phyloP scores from a whole-genome alignment of 2,329 filamentous ascomycete species.

The Hypomyces perniciosus region DNA sequence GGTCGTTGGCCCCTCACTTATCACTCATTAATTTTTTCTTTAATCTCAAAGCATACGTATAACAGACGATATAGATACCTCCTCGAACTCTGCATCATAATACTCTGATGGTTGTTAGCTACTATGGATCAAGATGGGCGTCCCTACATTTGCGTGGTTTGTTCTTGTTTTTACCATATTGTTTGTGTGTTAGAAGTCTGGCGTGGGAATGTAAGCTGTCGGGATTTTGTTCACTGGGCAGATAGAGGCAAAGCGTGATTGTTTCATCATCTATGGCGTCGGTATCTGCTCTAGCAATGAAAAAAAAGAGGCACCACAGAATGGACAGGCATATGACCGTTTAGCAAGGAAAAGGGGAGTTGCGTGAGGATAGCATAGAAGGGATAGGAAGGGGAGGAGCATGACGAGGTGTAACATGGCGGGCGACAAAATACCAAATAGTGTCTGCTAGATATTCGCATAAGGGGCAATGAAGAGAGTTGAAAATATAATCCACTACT shows the following conservation, averaged over 20 bases:
- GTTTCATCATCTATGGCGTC: slow-evolving; percentile 15
- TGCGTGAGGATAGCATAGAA: neutral
- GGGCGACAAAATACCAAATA: neutral
- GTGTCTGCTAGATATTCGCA: neutral
- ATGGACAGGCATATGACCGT: slow-evolving; percentile 8
- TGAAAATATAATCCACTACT: neutral
- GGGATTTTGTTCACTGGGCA: neutral
- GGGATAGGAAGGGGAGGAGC: neutral
- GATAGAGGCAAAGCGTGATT: slow-evolving; percentile 29
- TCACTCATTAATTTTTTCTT: neutral
- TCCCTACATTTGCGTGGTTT: slow-evolving; percentile 9
- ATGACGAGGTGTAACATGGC: neutral
- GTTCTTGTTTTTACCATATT: slow-evolving; percentile 12
- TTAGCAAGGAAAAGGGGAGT: slow-evolving; percentile 2
- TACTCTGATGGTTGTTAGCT: slow-evolving; percentile 8
- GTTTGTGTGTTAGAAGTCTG: slow-evolving; percentile 5
- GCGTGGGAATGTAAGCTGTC: neutral
- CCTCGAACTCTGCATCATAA: slow-evolving; percentile 9
- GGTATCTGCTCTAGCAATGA: slow-evolving; percentile 10
- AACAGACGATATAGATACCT: slow-evolving; percentile 4
- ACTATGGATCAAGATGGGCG: neutral
- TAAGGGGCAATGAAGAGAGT: neutral
- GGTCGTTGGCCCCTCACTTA: slow-evolving; percentile 1
- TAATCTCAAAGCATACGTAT: slow-evolving; percentile 1
- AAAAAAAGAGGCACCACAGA: slow-evolving; percentile 8